Evolutionary conservation across 2,329 filamentous ascomycete genomes (phyloP).

Genomic region (Fusarium sp.): DNA sequence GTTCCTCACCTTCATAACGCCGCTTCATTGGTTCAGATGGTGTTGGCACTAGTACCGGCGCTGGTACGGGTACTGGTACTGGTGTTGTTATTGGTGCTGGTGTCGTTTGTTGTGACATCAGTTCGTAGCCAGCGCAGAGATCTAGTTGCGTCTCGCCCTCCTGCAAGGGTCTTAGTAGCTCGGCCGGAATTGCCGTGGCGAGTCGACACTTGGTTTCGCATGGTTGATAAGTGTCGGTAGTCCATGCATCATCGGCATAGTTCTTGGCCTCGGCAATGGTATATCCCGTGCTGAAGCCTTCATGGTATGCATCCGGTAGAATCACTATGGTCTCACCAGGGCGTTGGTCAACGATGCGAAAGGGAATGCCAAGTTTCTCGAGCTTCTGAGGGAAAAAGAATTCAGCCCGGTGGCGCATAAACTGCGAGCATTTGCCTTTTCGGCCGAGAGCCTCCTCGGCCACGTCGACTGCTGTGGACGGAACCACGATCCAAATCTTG

Average conservation of each 20-base stretch:
- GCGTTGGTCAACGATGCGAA: conserved; percentile 50
- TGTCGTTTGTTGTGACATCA: conserved; percentile 15
- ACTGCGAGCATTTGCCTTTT: conserved; percentile 49
- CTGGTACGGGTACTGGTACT: not conserved
- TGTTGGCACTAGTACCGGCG: not conserved
- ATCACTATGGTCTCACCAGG: conserved; percentile 53
- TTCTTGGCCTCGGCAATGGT: conserved; percentile 53
- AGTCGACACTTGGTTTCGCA: conserved; percentile 48
- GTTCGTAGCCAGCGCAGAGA: conserved; percentile 43
- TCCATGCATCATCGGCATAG: conserved; percentile 51
- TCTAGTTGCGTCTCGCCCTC: conserved; percentile 48
- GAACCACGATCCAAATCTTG: conserved; percentile 53
- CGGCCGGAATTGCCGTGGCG: conserved; percentile 49
- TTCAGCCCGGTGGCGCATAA: conserved; percentile 53
- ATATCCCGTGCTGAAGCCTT: conserved; percentile 54
- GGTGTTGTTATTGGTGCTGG: conserved; percentile 6
- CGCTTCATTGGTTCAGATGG: conserved; percentile 29
- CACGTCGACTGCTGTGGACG: conserved; percentile 48
- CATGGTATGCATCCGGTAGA: conserved; percentile 52
- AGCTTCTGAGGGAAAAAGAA: conserved; percentile 53
- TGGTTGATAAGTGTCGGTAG: conserved; percentile 48
- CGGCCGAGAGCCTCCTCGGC: conserved; percentile 49
- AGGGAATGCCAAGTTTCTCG: conserved; percentile 50
- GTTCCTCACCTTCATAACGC: conserved; percentile 20
- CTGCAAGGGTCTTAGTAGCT: conserved; percentile 45